Percentiles rank a stretch among this genome's conserved stretches.
Conservation (phyloP, 176 grass and related monocot species). For the Hordeum vulgare region MorexV3_pseudomolecules_assembly NC_058520.1:183741282-183741781, state of each 20-base stretch:
- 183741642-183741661: background rate
- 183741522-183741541: background rate
- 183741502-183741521: conserved; percentile 3
- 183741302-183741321: background rate
- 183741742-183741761: background rate
- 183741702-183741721: too few species aligned
- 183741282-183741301: background rate
- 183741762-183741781: background rate
- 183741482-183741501: background rate
- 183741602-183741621: background rate
- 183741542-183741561: background rate
- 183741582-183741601: background rate
- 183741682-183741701: background rate
- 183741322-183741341: background rate
- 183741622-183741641: background rate
- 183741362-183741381: conserved; percentile 4
- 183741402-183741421: conserved; percentile 1
- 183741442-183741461: background rate
- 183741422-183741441: background rate
- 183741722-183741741: too few species aligned
- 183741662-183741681: conserved; percentile 11
- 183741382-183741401: background rate
- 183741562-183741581: background rate
- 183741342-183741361: background rate
- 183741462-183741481: background rate